Evolutionary conservation across 2,329 filamentous ascomycete genomes (phyloP).

Genomic region (Penicillium freii): DNA sequence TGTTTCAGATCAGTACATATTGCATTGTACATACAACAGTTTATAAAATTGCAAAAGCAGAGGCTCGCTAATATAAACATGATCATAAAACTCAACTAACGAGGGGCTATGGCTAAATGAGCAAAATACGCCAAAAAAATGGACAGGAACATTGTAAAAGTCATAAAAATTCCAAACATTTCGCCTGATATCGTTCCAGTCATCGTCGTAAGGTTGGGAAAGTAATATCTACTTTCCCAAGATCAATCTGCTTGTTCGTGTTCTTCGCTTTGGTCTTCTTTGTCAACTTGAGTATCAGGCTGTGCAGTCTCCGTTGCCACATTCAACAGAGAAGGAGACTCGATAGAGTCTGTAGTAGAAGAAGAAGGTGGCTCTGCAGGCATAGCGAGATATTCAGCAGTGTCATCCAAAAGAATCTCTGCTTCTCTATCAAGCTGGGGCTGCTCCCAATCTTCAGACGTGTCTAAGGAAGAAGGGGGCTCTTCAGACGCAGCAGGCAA

Average conservation of each 20-base stretch:
- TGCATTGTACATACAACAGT: not conserved
- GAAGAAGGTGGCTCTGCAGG: not conserved
- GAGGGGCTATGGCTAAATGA: constrained; percentile 5
- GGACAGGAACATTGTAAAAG: not conserved
- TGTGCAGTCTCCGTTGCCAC: not conserved
- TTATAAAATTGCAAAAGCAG: not conserved
- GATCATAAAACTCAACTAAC: not conserved
- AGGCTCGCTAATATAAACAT: not conserved
- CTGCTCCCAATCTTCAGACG: not conserved
- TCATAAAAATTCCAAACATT: constrained; percentile 9
- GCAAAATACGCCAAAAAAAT: constrained; percentile 1
- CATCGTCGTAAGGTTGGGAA: constrained; percentile 9
- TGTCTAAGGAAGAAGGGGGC: not conserved
- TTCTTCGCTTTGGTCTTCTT: not conserved
- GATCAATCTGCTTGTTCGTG: not conserved
- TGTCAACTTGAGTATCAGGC: not conserved
- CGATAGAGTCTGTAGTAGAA: not conserved
- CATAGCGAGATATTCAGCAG: not conserved
- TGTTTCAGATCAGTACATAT: not conserved
- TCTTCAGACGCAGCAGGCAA: not conserved
- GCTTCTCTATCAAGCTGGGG: not conserved
- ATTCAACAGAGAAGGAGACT: not conserved
- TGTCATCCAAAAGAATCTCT: not conserved
- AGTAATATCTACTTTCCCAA: not conserved
- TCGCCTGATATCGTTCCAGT: constrained; percentile 20